Evolutionary conservation across 108 stramenopile genomes (phyloP).

Genomic region (Pseudonitzschia delicatissima): DNA sequence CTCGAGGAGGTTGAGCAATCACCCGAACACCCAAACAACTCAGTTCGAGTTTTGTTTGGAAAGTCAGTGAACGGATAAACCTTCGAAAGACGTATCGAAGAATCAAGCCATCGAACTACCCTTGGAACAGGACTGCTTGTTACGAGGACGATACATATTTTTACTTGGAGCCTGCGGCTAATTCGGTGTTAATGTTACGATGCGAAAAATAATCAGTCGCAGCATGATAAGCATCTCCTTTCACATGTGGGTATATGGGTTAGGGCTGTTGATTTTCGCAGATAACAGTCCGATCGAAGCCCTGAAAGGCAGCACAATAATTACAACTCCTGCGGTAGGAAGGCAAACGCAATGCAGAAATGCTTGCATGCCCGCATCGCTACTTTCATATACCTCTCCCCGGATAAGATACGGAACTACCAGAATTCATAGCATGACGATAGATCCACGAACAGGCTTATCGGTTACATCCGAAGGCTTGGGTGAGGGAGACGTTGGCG

Average conservation of each 20-base stretch:
- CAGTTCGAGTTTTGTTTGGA: too few species aligned
- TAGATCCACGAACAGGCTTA: constrained; percentile 4
- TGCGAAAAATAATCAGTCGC: constrained; percentile 8
- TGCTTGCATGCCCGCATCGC: too few species aligned
- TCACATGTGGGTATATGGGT: constrained; percentile 6
- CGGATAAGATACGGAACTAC: neutral
- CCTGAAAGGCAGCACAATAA: constrained; percentile 1
- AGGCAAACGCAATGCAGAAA: too few species aligned
- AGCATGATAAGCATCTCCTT: neutral
- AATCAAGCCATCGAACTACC: too few species aligned
- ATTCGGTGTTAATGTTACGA: too few species aligned
- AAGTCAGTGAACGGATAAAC: too few species aligned
- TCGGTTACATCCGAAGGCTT: neutral
- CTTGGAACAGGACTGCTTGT: too few species aligned
- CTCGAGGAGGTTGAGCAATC: too few species aligned
- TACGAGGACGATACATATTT: too few species aligned
- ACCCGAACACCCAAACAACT: too few species aligned
- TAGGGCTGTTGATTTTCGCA: neutral
- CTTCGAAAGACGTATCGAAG: too few species aligned
- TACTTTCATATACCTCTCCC: neutral
- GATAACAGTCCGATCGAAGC: constrained; percentile 8
- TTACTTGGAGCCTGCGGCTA: neutral
- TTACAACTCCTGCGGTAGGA: too few species aligned
- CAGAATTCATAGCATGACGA: constrained; percentile 15
- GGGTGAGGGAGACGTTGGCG: neutral